Base-by-base conservation (phyloP, 768 basidiomycete genomes). In the Tylopilus intermedius region DNA sequence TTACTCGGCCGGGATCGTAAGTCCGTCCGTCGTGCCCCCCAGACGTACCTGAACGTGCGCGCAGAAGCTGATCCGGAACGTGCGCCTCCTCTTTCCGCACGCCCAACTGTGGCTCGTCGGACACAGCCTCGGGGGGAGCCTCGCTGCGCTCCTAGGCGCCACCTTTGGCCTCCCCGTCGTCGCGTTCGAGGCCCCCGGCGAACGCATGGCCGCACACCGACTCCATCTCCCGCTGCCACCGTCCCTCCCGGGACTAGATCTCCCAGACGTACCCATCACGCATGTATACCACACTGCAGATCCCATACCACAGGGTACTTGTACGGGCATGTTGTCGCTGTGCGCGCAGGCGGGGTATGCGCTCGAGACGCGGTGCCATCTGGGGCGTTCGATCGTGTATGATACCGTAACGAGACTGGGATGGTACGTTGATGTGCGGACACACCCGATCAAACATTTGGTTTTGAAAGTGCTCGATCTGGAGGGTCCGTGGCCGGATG, bases 1-100 rank as follows among this genome's bases (percentile, higher is more conserved):
- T 71, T 96, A 96, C 67, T 86, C 87, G 2, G 75, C 87, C 35
- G 95, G 93, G 26, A 83, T 91, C 43, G 89, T 91, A 56, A 72
- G 86, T 76, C 18, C 30, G 24, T 24, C 26, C 40, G 47, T 45
- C 45, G 26, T 14, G 9, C 37, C 24, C 24, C 24, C 5, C 24
- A 24, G 24, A 24, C 24, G 24, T 24, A 24, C 24, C 24, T 24
- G 24, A 24, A 24, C 37, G 10, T 49, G 55, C 9, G 33, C 40
- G 9, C 64, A 77, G 80, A 76, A 77, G 56, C 69, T 85, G n/a
- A 74, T 80, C 68, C 78, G 74, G 64, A 82, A 81, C 70, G 67
- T 84, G 56, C 77, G 71, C 11, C 68, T 70, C 50, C 67, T 80
- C 67, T 88, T 82, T 59, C 86, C 85, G 0, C 65, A 72, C 30